Evolutionary conservation across 441 rosid species (phyloP).

Genomic region (Jatropha podagrica): DNA sequence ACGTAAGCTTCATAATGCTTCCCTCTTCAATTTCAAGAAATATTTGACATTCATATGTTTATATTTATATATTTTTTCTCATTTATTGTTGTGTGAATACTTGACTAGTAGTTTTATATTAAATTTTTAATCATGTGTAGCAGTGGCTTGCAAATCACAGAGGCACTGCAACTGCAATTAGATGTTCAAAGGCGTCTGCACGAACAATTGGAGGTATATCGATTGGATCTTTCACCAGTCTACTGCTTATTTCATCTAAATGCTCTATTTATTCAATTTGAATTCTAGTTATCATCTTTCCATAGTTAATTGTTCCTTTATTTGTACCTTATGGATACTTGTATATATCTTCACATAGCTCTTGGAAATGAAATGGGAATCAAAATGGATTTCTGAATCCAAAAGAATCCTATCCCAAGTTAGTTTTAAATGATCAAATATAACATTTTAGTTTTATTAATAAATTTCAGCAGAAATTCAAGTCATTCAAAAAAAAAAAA

Average conservation of each 20-base stretch:
- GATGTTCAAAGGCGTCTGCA: constrained; percentile 89
- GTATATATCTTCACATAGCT: too few species aligned
- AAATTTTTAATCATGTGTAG: constrained; percentile 17
- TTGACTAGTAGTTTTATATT: not conserved
- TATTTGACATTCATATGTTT: too few species aligned
- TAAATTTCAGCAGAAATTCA: too few species aligned
- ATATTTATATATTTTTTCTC: not conserved
- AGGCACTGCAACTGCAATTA: constrained; percentile 76
- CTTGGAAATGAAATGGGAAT: too few species aligned
- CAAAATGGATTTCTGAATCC: too few species aligned
- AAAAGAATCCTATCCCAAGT: too few species aligned
- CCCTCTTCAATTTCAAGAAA: not conserved
- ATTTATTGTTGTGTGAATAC: not conserved
- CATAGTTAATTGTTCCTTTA: not conserved
- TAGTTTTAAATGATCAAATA: too few species aligned
- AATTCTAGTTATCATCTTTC: not conserved
- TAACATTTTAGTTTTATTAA: too few species aligned
- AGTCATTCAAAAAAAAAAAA: too few species aligned
- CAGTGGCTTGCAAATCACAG: constrained; percentile 69
- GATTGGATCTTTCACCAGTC: not conserved
- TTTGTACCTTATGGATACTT: not conserved
- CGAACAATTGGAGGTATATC: constrained; percentile 80
- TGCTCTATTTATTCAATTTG: not conserved
- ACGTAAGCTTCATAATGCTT: constrained; percentile 35
- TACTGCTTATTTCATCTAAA: not conserved